Percentiles rank a stretch among this genome's conserved stretches.
These are phyloP conservation scores for Beauveria rudraprayagi DNA, from an alignment of 2,329 filamentous ascomycete genomes.

Conservation along the genomic window DNA sequence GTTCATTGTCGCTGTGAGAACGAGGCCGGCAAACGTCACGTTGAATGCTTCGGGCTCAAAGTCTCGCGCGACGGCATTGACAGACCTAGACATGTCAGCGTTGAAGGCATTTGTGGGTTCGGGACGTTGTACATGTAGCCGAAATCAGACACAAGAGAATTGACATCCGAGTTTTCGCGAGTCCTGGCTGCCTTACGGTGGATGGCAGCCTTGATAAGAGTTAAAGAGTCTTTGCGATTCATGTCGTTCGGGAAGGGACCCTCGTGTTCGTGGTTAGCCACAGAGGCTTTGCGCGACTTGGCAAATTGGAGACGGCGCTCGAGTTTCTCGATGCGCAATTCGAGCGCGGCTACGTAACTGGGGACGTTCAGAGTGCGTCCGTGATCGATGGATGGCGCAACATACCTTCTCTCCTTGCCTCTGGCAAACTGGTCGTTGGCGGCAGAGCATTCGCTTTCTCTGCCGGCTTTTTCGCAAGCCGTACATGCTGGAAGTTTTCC, in stretches of 20 bases:
- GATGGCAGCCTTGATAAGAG: constrained; percentile 53
- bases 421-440: constrained; percentile 93
- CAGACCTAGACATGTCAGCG: constrained; percentile 50
- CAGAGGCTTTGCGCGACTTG: constrained; percentile 61
- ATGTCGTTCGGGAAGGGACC: constrained; percentile 29
- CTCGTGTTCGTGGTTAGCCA: constrained; percentile 57
- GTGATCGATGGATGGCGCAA: neutral
- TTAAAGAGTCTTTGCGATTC: constrained; percentile 57
- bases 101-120: no score
- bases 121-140: constrained; percentile 63
- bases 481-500: constrained; percentile 93
- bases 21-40: constrained; percentile 86
- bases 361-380: constrained; percentile 10
- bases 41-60: constrained; percentile 82
- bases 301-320: constrained; percentile 69
- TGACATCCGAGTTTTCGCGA: constrained; percentile 76
- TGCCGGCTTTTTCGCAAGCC: constrained; percentile 86
- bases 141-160: constrained; percentile 88
- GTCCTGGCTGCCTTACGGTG: constrained; percentile 56
- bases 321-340: constrained; percentile 80
- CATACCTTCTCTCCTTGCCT: constrained; percentile 81
- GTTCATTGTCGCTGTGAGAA: constrained; percentile 74
- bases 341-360: constrained; percentile 90
- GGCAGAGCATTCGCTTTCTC: constrained; percentile 79
- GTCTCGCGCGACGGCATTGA: constrained; percentile 90